phyloP scores from a whole-genome alignment of 805 yeast genomes.

The Candida tibetensis region DNA sequence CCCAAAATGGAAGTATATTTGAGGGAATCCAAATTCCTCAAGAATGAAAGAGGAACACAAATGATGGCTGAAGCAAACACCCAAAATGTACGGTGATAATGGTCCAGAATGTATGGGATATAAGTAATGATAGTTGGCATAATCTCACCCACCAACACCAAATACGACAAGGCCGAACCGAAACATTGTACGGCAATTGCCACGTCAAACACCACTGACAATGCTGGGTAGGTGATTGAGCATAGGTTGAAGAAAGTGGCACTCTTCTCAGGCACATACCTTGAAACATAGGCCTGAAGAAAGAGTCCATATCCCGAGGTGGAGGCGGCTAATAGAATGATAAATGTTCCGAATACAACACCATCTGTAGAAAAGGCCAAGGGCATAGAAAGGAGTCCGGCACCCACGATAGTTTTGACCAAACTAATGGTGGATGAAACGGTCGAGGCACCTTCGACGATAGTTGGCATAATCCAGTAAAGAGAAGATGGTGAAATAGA shows the following conservation, averaged over 20 bases:
- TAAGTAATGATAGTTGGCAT: slow-evolving; percentile 54
- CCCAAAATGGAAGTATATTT: slow-evolving; percentile 85
- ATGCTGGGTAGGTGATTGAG: slow-evolving; percentile 56
- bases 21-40: slow-evolving; percentile 74
- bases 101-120: slow-evolving; percentile 19
- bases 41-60: slow-evolving; percentile 65
- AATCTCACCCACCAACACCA: slow-evolving; percentile 68
- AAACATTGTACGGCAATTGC: slow-evolving; percentile 72
- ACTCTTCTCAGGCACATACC: slow-evolving; percentile 48
- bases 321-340: slow-evolving; percentile 59
- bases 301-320: slow-evolving; percentile 69
- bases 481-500: neutral
- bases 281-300: slow-evolving; percentile 57
- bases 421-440: slow-evolving; percentile 57
- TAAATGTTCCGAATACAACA: slow-evolving; percentile 40
- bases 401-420: slow-evolving; percentile 58
- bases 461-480: slow-evolving; percentile 14
- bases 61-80: slow-evolving; percentile 46
- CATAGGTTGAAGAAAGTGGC: slow-evolving; percentile 71
- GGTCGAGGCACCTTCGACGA: slow-evolving; percentile 43
- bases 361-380: slow-evolving; percentile 58
- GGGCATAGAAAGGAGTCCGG: slow-evolving; percentile 73
- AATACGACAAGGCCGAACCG: slow-evolving; percentile 66
- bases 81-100: slow-evolving; percentile 52
- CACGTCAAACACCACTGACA: slow-evolving; percentile 59